Percentiles rank a stretch among this genome's conserved stretches.
phyloP scores from a whole-genome alignment of 73 alveolate species.

The Symbiodinium pilosum region DNA sequence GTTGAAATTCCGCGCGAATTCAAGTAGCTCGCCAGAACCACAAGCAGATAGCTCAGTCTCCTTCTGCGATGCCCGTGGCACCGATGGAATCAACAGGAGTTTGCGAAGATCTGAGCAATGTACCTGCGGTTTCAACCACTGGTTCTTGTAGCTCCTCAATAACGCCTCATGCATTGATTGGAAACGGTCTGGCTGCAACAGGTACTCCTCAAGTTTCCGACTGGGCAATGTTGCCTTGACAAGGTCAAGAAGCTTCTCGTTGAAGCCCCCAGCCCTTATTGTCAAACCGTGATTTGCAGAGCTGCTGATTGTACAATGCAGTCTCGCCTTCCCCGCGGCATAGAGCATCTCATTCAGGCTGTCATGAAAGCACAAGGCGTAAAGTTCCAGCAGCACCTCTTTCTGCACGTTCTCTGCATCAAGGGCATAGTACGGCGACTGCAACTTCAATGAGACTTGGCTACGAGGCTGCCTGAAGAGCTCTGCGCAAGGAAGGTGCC shows the following conservation, averaged over 20 bases:
- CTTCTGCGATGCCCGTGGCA: conserved; percentile 20
- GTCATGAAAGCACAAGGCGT: conserved; percentile 36
- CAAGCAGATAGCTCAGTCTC: conserved; percentile 25
- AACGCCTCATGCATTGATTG: conserved; percentile 45
- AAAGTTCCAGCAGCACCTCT: conserved; percentile 46
- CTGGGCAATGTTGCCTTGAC: conserved; percentile 53
- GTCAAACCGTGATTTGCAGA: conserved; percentile 19
- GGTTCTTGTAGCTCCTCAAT: conserved; percentile 32
- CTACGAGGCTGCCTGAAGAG: conserved; percentile 69
- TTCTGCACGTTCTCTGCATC: conserved; percentile 46
- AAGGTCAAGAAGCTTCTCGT: conserved; percentile 39
- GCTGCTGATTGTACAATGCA: conserved; percentile 37
- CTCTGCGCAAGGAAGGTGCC: conserved; percentile 69
- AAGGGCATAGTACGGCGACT: conserved; percentile 46
- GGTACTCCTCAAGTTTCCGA: conserved; percentile 10
- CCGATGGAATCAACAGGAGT: conserved; percentile 41
- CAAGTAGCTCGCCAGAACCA: neutral
- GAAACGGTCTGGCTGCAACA: neutral
- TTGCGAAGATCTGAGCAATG: conserved; percentile 80
- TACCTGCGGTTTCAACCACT: conserved; percentile 68
- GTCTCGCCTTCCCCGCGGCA: conserved; percentile 61
- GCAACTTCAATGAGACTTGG: conserved; percentile 14
- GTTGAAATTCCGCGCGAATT: neutral
- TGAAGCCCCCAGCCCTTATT: conserved; percentile 55
- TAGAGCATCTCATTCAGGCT: conserved; percentile 63